Base-by-base conservation (phyloP, 306 rosid species). In the Cicer cuneatum region DNA sequence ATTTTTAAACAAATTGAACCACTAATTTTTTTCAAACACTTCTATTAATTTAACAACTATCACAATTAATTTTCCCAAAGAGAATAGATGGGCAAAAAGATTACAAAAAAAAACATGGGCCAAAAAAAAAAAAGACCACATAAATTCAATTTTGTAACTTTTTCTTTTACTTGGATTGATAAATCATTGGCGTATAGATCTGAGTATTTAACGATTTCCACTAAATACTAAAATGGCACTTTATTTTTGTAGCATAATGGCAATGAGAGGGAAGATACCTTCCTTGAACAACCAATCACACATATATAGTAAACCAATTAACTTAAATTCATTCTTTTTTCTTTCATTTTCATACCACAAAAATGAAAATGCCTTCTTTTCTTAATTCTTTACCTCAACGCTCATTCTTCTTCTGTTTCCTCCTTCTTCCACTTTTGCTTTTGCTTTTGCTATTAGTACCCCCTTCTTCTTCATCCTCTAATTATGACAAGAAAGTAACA, bases 341-440 rank as follows among this genome's bases (percentile, higher is more conserved):
- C 19, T 13, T 59, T 74, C 62, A 37, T 46, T 46, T 38, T 47
- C 63, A 64, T 0, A 38, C 13, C 65, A 7, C 66, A 70, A 66
- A 54, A n/a, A 84, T 72, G 80, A 80, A 69, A 64, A 73, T 56
- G 75, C 59, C 49, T 54, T 5, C 82, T 67, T 78, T 69, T 79
- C 29, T 83, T 56, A 77, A 80, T 91, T 82, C 90, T 35, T 85
- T 63, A 81, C 96, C 85, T 88, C 92, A 24, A 48, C 78, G 73
- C 68, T 84, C 93, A 47, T 83, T 93, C 77, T 85, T 89, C 73
- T 80, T 72, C 56, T 89, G 90, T 81, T 84, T 16, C 75, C 80
- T 84, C 40, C 78, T 84, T 11, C 56, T 80, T n/a, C 71, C 78
- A 54, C 74, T 84, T 52, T 57, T 79, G 66, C 60, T 84, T 7